phyloP scores from a whole-genome alignment of 2,329 filamentous ascomycete species.

The Colletotrichum sp. region DNA sequence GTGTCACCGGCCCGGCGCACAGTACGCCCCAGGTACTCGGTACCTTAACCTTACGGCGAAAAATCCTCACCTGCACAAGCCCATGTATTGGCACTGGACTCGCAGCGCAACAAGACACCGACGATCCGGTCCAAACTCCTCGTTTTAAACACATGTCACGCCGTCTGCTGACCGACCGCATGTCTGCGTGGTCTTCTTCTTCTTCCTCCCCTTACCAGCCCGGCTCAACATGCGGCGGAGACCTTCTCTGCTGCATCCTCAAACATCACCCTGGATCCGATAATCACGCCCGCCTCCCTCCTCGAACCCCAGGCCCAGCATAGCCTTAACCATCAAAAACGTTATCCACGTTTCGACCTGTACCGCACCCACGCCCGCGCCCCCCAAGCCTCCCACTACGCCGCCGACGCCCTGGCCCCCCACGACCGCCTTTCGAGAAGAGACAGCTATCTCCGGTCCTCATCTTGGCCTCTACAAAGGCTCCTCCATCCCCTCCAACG shows the following conservation, averaged over 20 bases:
- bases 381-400: slow-evolving; percentile 24
- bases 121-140: slow-evolving; percentile 21
- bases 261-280: slow-evolving; percentile 62
- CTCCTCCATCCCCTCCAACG: slow-evolving; percentile 50
- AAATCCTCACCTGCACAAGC: slow-evolving; percentile 12
- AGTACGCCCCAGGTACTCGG: slow-evolving; percentile 1
- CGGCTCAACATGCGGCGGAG: slow-evolving; percentile 62
- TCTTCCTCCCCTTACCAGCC: slow-evolving; percentile 16
- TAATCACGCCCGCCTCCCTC: slow-evolving; percentile 44
- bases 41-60: slow-evolving; percentile 5
- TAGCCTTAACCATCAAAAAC: slow-evolving; percentile 24
- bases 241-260: slow-evolving; percentile 59
- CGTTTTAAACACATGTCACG: slow-evolving; percentile 18
- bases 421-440: slow-evolving; percentile 47
- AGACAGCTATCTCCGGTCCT: slow-evolving; percentile 55
- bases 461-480: slow-evolving; percentile 50
- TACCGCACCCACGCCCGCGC: slow-evolving; percentile 21
- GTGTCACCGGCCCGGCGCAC: neutral
- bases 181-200: slow-evolving; percentile 20
- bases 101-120: slow-evolving; percentile 24
- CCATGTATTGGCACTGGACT: slow-evolving; percentile 5
- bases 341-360: slow-evolving; percentile 24
- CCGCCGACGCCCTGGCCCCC: slow-evolving; percentile 23
- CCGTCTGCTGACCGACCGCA: slow-evolving; percentile 22
- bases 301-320: slow-evolving; percentile 34